A percentile compares a stretch with the other conserved stretches of the same genome.
Conservation (phyloP, 1,284 basidiomycete genomes). For the Rhodotorula sp. region DNA sequence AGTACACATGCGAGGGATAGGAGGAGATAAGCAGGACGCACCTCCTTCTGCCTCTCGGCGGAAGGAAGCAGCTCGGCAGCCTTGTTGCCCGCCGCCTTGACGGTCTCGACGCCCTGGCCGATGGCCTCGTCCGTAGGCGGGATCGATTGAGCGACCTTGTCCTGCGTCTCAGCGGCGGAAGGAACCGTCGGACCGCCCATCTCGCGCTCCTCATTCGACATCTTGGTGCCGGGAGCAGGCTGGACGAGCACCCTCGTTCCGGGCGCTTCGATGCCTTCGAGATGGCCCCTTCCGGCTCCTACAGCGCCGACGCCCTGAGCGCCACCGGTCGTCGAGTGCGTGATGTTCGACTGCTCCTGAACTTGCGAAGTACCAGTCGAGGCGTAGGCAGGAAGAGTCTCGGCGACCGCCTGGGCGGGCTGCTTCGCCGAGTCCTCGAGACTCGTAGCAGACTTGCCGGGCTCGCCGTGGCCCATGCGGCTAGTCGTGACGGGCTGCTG, state of each 20-base stretch:
- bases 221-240: background rate
- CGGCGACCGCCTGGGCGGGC: too few species aligned
- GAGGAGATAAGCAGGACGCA: background rate
- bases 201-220: background rate
- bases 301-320: too few species aligned
- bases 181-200: background rate
- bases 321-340: too few species aligned
- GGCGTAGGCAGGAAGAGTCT: too few species aligned
- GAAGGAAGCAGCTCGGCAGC: background rate
- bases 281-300: too few species aligned
- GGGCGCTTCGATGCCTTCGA: slow-evolving; percentile 1
- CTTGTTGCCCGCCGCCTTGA: background rate
- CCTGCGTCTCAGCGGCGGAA: background rate
- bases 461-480: too few species aligned
- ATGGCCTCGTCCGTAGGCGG: background rate
- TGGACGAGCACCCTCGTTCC: background rate
- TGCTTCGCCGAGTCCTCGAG: too few species aligned
- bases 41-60: slow-evolving; percentile 3
- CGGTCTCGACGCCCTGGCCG: background rate
- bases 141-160: background rate
- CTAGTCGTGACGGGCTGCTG: too few species aligned
- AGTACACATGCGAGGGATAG: too few species aligned
- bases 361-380: too few species aligned
- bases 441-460: too few species aligned
- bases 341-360: too few species aligned